Evolutionary conservation across 2,329 filamentous ascomycete genomes (phyloP).

Genomic region (Penicillium decumbens): DNA sequence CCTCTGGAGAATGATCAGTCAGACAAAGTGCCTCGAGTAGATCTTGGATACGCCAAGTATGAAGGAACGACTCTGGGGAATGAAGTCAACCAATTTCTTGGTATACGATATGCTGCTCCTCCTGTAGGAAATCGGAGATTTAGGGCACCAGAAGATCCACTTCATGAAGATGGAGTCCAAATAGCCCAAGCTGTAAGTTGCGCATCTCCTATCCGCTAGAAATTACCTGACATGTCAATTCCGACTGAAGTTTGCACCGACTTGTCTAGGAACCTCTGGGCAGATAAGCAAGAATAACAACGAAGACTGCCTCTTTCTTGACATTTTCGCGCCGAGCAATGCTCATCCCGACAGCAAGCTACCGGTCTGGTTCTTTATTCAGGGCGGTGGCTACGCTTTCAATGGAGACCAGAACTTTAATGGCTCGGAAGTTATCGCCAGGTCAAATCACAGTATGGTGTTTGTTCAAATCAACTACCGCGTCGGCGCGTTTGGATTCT

Average conservation of each 20-base stretch:
- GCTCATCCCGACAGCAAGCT: slow-evolving; percentile 44
- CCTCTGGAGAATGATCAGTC: neutral
- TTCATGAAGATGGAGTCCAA: slow-evolving; percentile 33
- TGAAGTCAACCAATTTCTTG: slow-evolving; percentile 63
- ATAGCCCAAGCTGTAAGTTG: slow-evolving; percentile 46
- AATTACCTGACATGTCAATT: slow-evolving; percentile 8
- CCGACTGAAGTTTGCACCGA: slow-evolving; percentile 18
- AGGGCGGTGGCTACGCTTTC: slow-evolving; percentile 55
- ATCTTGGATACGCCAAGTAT: slow-evolving; percentile 62
- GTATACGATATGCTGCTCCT: slow-evolving; percentile 64
- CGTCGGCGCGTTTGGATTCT: slow-evolving; percentile 58
- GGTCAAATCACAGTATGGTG: slow-evolving; percentile 54
- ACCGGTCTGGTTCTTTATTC: slow-evolving; percentile 56
- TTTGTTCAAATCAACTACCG: slow-evolving; percentile 67
- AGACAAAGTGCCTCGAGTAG: slow-evolving; percentile 38
- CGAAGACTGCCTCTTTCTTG: slow-evolving; percentile 28
- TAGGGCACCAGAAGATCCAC: slow-evolving; percentile 57
- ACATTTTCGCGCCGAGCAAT: slow-evolving; percentile 24
- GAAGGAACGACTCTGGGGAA: slow-evolving; percentile 49
- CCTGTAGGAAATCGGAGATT: slow-evolving; percentile 61
- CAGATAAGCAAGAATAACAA: slow-evolving; percentile 54
- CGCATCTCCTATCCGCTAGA: neutral
- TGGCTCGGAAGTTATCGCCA: slow-evolving; percentile 53
- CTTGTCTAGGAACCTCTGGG: slow-evolving; percentile 63
- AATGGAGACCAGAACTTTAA: slow-evolving; percentile 51